Base-by-base conservation (phyloP, 805 yeast genomes). In the Spathaspora hagerdaliae region DNA sequence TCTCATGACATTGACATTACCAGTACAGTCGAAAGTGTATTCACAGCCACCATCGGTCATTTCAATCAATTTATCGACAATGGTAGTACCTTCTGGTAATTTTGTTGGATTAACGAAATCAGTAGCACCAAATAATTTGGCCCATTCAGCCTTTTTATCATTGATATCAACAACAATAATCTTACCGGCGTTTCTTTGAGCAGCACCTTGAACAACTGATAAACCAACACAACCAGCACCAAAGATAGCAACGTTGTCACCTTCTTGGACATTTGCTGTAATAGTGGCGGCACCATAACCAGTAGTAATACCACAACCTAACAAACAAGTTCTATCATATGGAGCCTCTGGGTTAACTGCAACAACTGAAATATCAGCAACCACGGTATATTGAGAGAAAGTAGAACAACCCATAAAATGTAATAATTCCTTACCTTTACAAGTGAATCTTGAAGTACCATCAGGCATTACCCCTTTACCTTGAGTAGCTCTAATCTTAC, bases 361-460 rank as follows among this genome's bases (percentile, higher is more conserved):
- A 47, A 91, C 99, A 39, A 94, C 88, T 10, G 97, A 90, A 48
- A 94, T 94, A 65, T 94, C 98, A 37, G 98, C 96, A 38, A 94
- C 96, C 46, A 94, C 99, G 11, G 99, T 92, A 68, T 94, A 94
- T 73, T 94, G 96, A 34, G 97, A 83, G 70, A 94, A 94, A 27
- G 97, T 87, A 32, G 98, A 92, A 68, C 96, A 87, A 41, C 99
- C 99, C 99, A 94, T 94, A 68, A 88, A 94, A 69, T 94, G 98
- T 58, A 82, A 75, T 45, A 94, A 69, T 38, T 82, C 79, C 72
- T 94, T 78, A 55, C 99, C 99, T 60, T 83, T 82, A 64, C 86
- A 82, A 52, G 77, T 81, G 75, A 94, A 92, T 68, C 99, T 82
- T 38, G 87, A 68, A 42, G 99, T 92, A 15, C 98, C 99, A 64